These are phyloP conservation scores for Kazachstania viticola DNA, from an alignment of 805 yeast genomes.

Conservation along the genomic window DNA sequence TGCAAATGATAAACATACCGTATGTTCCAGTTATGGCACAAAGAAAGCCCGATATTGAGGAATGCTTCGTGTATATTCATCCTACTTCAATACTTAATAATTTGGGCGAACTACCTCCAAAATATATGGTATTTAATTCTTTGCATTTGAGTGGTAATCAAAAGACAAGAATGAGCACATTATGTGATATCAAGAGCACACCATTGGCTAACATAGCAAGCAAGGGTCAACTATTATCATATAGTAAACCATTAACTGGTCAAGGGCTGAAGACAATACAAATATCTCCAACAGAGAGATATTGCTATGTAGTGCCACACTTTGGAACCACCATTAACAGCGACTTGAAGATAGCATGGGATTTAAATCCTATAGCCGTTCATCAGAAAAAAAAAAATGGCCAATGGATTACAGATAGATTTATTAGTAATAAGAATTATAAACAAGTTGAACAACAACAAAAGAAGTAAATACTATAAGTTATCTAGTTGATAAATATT, in stretches of 20 bases:
- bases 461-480: not conserved
- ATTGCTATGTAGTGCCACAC: slow-evolving; percentile 83
- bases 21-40: slow-evolving; percentile 43
- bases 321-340: slow-evolving; percentile 75
- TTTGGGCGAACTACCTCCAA: slow-evolving; percentile 64
- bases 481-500: too few species aligned
- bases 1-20: slow-evolving; percentile 49
- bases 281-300: slow-evolving; percentile 54
- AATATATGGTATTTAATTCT: slow-evolving; percentile 61
- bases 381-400: slow-evolving; percentile 57
- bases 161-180: slow-evolving; percentile 53
- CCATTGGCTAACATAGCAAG: slow-evolving; percentile 73
- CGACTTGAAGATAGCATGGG: slow-evolving; percentile 82
- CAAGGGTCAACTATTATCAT: slow-evolving; percentile 58
- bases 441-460: slow-evolving; percentile 7
- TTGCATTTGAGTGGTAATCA: slow-evolving; percentile 45
- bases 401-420: slow-evolving; percentile 43
- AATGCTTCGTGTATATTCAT: slow-evolving; percentile 61
- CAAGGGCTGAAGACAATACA: slow-evolving; percentile 78
- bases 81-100: slow-evolving; percentile 56
- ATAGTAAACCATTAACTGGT: slow-evolving; percentile 77
- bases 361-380: slow-evolving; percentile 70
- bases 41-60: slow-evolving; percentile 32
- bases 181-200: slow-evolving; percentile 64
- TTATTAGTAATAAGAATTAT: slow-evolving; percentile 21